A percentile compares a stretch with the other conserved stretches of the same genome.
phyloP scores from a whole-genome alignment of 345 rosid genomes.

The Ailanthus altissimus region DNA sequence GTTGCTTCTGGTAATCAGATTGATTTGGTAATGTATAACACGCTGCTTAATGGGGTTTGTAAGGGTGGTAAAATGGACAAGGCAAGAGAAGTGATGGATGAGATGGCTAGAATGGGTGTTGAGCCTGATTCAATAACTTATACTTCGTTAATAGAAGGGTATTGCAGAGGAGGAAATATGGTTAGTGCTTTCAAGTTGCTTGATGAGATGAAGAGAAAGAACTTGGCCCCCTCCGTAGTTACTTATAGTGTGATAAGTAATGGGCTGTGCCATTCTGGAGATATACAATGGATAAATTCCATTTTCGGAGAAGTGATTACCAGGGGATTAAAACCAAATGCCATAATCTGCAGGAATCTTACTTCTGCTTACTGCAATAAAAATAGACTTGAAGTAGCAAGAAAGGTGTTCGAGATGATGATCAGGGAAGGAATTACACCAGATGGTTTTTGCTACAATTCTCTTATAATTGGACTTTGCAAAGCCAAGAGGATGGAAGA shows the following conservation, averaged over 20 bases:
- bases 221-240: conserved; percentile 27
- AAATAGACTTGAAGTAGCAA: conserved; percentile 29
- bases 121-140: conserved; percentile 34
- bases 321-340: conserved; percentile 34
- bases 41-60: conserved; percentile 27
- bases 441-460: conserved; percentile 38
- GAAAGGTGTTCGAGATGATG: conserved; percentile 25
- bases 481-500: conserved; percentile 36
- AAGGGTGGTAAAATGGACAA: conserved; percentile 36
- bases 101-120: conserved; percentile 31
- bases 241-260: conserved; percentile 28
- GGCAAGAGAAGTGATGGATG: conserved; percentile 32
- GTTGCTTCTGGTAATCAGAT: conserved; percentile 27
- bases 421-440: conserved; percentile 22
- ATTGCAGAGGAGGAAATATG: conserved; percentile 21
- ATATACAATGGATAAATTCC: conserved; percentile 15
- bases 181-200: conserved; percentile 19
- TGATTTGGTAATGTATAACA: conserved; percentile 25
- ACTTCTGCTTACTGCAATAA: conserved; percentile 22
- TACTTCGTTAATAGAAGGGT: conserved; percentile 36
- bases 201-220: conserved; percentile 31
- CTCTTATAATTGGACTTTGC: conserved; percentile 36
- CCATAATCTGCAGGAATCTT: conserved; percentile 29
- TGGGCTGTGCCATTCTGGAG: conserved; percentile 27
- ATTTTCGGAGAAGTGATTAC: conserved; percentile 29